phyloP scores from a whole-genome alignment of 768 basidiomycete genomes.

The Porphyrellus cyaneotinctus region DNA sequence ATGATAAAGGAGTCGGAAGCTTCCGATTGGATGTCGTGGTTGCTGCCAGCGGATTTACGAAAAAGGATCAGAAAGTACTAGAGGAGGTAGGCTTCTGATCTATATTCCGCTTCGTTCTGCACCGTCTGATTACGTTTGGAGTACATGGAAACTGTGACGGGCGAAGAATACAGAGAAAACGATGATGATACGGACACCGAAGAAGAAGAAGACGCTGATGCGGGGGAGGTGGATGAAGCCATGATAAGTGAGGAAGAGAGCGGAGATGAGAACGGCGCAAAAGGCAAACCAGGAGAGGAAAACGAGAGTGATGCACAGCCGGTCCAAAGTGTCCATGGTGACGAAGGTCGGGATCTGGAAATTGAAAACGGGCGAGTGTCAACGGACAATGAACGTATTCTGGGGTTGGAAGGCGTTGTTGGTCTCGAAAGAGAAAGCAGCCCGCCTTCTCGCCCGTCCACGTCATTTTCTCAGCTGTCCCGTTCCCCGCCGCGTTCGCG shows the following conservation, averaged over 20 bases:
- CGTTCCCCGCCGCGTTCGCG: conserved; percentile 52
- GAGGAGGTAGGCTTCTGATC: conserved; percentile 63
- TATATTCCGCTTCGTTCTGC: conserved; percentile 17
- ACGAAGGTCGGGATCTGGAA: conserved; percentile 6
- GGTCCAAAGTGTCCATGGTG: conserved; percentile 8
- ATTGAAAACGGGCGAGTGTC: conserved; percentile 12
- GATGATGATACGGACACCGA: conserved; percentile 28
- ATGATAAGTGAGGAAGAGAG: conserved; percentile 27
- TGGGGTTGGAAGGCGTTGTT: neutral
- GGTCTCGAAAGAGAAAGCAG: conserved; percentile 7
- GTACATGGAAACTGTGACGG: conserved; percentile 63
- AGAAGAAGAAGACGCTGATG: conserved; percentile 37
- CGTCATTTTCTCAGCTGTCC: conserved; percentile 41
- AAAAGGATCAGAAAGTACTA: conserved; percentile 74
- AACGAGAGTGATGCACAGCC: conserved; percentile 18
- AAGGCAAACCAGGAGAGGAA: conserved; percentile 35
- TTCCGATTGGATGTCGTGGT: conserved; percentile 88
- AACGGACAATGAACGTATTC: neutral
- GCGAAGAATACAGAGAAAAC: conserved; percentile 32
- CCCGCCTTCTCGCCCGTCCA: conserved; percentile 25
- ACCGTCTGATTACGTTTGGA: conserved; percentile 31
- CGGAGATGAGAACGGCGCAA: conserved; percentile 35
- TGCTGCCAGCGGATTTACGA: conserved; percentile 89
- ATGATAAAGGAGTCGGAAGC: conserved; percentile 39
- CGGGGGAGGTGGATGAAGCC: conserved; percentile 36